Evolutionary conservation across 2,329 filamentous ascomycete species (phyloP), one percentile per base, ranked within the genome.

Genomic region (Aureobasidium sp.): DNA sequence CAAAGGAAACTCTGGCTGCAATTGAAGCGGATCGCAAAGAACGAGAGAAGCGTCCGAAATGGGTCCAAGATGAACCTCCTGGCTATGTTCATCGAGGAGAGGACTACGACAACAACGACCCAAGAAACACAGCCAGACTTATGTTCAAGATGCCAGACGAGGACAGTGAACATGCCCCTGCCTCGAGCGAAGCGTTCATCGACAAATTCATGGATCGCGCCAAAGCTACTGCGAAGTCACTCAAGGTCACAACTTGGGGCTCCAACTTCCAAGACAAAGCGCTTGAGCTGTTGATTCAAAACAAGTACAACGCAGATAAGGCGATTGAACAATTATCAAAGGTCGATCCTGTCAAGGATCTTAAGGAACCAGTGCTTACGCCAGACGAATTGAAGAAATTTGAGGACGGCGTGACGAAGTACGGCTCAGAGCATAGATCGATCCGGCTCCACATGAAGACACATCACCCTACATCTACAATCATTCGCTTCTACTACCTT

Each of bases 401-500:
- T 69, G 94, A 97, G 71, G 92, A 97, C 71, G 94, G 85, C 44
- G 90, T 99, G 12, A 79, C 84, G 51, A 96, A 94, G 72, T 96
- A 88, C 71, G 94, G 94, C 26, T 97, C 93, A 0, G 94, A 99
- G 75, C 85, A 96, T 69, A 84, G 90, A 67, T 83, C 84, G 51
- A 88, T 97, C 64, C 91, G 87, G 66, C 87, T 89, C 67, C 89
- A 96, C 73, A 90, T 97, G 69, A 92, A 91, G 74, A 90, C 87
- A 0, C 43, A 56, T 7, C 85, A 94, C 67, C 85, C 84, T 44
- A 86, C 92, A 65, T 86, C 87, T 56, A 85, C 90, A 63, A 88
- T 97, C 65, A 91, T 96, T 29, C 89, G 94, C 3, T 95, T 89
- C 72, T 99, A 97, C 75, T 99, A 99, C 73, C 90, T 90, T 67